Evolutionary conservation across 345 rosid species (phyloP).

Genomic region (Lepidium africanum): DNA sequence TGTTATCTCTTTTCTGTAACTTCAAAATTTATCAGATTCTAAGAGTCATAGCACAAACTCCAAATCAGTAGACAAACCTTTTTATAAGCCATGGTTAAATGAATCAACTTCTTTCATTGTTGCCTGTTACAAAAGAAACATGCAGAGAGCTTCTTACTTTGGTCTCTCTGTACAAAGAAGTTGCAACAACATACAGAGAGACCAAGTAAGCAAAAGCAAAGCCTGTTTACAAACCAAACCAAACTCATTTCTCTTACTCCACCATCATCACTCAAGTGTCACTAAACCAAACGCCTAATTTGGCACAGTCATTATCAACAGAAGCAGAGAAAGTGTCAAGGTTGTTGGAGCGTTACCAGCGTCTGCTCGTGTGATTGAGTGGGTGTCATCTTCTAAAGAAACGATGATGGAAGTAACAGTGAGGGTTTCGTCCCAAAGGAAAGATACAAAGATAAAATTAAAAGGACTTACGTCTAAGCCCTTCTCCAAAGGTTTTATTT

Average conservation of each 20-base stretch:
- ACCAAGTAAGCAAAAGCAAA: conserved; percentile 17
- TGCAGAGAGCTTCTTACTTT: too few relatives aligned
- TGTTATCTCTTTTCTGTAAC: not conserved
- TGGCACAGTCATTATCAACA: conserved; percentile 16
- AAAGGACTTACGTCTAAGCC: too few relatives aligned
- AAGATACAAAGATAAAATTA: too few relatives aligned
- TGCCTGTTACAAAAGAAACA: too few relatives aligned
- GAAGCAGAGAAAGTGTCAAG: conserved; percentile 40
- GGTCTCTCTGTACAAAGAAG: too few relatives aligned
- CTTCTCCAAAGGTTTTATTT: too few relatives aligned
- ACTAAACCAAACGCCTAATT: conserved; percentile 9
- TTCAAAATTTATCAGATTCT: not conserved
- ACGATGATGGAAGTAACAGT: conserved; percentile 42
- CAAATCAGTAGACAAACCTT: too few relatives aligned
- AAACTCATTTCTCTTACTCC: not conserved
- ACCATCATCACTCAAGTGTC: conserved; percentile 14
- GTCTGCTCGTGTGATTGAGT: conserved; percentile 15
- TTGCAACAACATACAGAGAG: conserved; percentile 14
- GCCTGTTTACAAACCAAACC: conserved; percentile 20
- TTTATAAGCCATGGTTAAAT: too few relatives aligned
- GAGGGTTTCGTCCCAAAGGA: too few relatives aligned
- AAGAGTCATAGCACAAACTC: not conserved
- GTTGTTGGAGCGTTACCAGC: conserved; percentile 36
- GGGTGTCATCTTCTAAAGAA: conserved; percentile 38
- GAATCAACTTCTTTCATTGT: too few relatives aligned